Evolutionary conservation across 2,329 filamentous ascomycete species (phyloP), one percentile per base, ranked within the genome.

Genomic region (Aspergillus brunneoviolaceus): DNA sequence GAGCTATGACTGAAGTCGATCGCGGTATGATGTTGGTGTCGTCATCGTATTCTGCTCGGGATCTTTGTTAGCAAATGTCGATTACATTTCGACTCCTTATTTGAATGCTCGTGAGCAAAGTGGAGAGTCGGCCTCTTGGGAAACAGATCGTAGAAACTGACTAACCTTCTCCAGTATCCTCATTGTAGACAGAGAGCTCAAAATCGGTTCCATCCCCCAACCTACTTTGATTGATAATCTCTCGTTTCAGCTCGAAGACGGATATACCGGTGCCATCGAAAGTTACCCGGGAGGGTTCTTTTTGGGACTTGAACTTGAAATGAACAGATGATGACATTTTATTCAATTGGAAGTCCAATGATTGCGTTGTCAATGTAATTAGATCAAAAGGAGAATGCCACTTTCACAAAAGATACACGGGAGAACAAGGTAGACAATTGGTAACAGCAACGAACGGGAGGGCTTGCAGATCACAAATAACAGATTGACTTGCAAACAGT

Each of bases 241-340:
- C 95, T 81, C 94, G 90, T 82, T 99, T 99, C 74, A 99, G 84
- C 76, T 99, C 96, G 80, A 98, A 99, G 65, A 98, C 95, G 63
- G 94, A 96, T 74, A 98, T 96, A 78, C 92, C 92, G 70, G 94
- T 97, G 74, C 95, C 95, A 79, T 99, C 94, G 77, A 99, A 98
- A 73, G 93, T 91, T 71, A 99, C 92, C 73, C 93, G 88, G 60
- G 92, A 92, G 62, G 92, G 91, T 75, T 98, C 95, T 81, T 92
- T 97, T 76, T 96, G 92, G 69, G 94, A 98, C 81, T 97, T 98
- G 88, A 99, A 99, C 81, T 96, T 96, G 90, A 97, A 99, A 81
- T 97, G 98, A 74, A 99, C 95, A 67, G 93, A 98, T 59, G 95
- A 96, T 75, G 92, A 87, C 93, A 97, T 97, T 72, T 72, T 87